Evolutionary conservation across 2,329 filamentous ascomycete species (phyloP).

Genomic region (Neonectria faginata): DNA sequence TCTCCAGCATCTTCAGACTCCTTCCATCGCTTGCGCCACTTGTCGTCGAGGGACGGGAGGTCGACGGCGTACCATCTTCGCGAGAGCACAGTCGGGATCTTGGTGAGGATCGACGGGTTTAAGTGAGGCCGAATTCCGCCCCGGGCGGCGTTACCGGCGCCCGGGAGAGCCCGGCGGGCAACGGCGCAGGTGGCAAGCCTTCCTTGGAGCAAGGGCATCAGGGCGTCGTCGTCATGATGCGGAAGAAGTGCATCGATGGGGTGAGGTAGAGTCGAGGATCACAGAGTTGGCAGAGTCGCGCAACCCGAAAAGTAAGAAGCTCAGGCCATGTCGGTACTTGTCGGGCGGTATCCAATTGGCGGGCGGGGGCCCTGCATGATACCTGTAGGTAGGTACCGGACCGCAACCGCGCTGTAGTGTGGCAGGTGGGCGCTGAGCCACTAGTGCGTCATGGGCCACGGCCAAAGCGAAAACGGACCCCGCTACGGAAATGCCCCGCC

Average conservation of each 20-base stretch:
- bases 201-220: constrained; percentile 48
- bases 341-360: constrained; percentile 25
- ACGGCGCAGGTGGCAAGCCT: constrained; percentile 44
- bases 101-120: constrained; percentile 27
- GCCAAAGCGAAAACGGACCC: constrained; percentile 41
- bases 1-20: constrained; percentile 21
- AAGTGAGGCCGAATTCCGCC: constrained; percentile 30
- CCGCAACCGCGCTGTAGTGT: neutral
- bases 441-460: constrained; percentile 37
- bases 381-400: too few species aligned
- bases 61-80: constrained; percentile 58
- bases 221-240: constrained; percentile 43
- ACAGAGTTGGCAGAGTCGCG: neutral
- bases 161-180: constrained; percentile 34
- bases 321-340: constrained; percentile 43
- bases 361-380: constrained; percentile 31
- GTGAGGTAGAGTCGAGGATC: constrained; percentile 2
- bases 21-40: constrained; percentile 65
- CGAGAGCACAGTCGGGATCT: constrained; percentile 23
- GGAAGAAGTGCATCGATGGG: constrained; percentile 28
- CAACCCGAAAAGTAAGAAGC: constrained; percentile 31
- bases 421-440: neutral
- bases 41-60: constrained; percentile 58
- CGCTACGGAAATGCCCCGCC: constrained; percentile 45
- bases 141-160: constrained; percentile 26